Base-by-base conservation (phyloP, 768 basidiomycete species). In the Macrocybe gigantea region DNA sequence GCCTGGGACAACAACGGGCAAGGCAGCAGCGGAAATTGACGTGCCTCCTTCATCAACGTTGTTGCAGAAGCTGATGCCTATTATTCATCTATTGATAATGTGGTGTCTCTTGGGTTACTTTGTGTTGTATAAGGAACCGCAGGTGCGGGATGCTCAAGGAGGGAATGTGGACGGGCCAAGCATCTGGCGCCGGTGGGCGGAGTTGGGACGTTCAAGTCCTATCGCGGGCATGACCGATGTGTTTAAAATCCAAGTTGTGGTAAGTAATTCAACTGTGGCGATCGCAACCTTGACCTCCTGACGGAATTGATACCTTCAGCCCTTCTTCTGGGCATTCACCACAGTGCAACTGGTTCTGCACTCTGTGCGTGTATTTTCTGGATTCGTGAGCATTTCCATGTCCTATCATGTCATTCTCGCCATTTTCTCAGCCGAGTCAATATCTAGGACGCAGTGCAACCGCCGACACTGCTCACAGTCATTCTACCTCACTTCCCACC, bases 261-360 rank as follows among this genome's bases (percentile, higher is more conserved):
- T 87, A 56, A 52, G 82, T 70, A 7, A 33, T 47, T 13, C 33
- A 22, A 22, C 22, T 22, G 22, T 22, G 22, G 22, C 22, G 22
- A 22, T 22, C 22, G 22, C 22, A 4, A 22, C 22, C 22, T 22
- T 22, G 22, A 4, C 49, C 15, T 34, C n/a, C n/a, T 38, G 48
- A 44, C 7, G 47, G 36, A 32, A 47, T 41, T 31, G 13, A 41
- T 12, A 38, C 13, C 34, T 36, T 12, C 53, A 90, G 88, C 82
- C 86, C 1, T 87, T 92, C 68, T 87, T 91, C 61, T 89, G 85
- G 85, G 83, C 78, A 6, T 90, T 91, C 50, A 77, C 79, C 35
- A 84, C 88, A 0, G 60, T 91, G 4, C 78, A 90, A 54, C 70
- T 90, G 15, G 73, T 74, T 13, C 58, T 92, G 38, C 86, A 90